Evolutionary conservation across 2,329 filamentous ascomycete species (phyloP).

Genomic region (Curvularia verruculosa): DNA sequence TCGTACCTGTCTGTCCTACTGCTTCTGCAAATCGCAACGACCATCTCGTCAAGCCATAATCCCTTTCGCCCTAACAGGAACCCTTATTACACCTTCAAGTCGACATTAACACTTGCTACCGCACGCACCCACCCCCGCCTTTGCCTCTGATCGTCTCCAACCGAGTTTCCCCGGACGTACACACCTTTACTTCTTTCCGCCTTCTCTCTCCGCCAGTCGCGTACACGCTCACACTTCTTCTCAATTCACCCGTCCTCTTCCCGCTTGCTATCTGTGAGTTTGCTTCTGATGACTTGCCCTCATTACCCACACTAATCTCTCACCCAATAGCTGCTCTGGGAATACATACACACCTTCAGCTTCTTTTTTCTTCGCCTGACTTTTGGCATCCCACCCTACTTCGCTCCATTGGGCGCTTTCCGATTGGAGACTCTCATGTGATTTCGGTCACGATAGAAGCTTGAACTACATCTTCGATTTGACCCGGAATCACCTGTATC

Average conservation of each 20-base stretch:
- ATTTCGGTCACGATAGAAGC: slow-evolving; percentile 4
- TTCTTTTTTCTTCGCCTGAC: neutral
- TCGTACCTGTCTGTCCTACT: slow-evolving; percentile 6
- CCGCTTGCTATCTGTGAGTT: slow-evolving; percentile 9
- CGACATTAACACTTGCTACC: slow-evolving; percentile 1
- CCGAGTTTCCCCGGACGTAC: neutral
- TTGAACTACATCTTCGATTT: neutral
- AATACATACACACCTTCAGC: neutral
- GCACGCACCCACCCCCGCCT: slow-evolving; percentile 19
- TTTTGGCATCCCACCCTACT: neutral
- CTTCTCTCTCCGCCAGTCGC: neutral
- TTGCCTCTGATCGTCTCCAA: slow-evolving; percentile 14
- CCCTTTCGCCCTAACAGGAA: slow-evolving; percentile 7
- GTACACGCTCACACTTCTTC: neutral
- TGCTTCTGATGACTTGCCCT: neutral
- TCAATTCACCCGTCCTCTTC: neutral
- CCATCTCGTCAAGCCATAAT: slow-evolving; percentile 7
- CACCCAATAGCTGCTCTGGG: neutral
- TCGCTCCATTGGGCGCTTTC: neutral
- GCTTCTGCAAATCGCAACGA: slow-evolving; percentile 11
- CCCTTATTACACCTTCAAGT: slow-evolving; percentile 10
- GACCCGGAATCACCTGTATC: slow-evolving; percentile 1
- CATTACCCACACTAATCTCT: slow-evolving; percentile 2
- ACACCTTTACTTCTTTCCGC: neutral
- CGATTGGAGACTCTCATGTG: slow-evolving; percentile 8